Percentiles rank a stretch among this genome's conserved stretches.
These are phyloP conservation scores for Suillus bovinus DNA, from an alignment of 768 basidiomycete species.

Conservation along the genomic window DNA sequence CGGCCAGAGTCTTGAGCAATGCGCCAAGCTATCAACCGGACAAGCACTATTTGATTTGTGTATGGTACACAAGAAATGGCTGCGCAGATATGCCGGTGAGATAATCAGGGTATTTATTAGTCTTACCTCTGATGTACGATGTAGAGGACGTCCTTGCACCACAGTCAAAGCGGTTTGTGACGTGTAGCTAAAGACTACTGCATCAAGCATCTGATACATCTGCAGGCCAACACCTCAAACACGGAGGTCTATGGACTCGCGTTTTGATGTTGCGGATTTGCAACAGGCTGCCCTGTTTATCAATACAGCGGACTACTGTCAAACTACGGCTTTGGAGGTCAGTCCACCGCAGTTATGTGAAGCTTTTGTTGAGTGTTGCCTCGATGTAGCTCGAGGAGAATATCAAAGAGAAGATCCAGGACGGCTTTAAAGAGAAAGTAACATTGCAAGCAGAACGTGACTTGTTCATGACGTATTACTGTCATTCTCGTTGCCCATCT, in stretches of 20 bases:
- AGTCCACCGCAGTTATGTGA: constrained; percentile 12
- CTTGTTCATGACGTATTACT: constrained; percentile 76
- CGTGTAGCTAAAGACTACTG: not conserved
- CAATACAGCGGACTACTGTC: constrained; percentile 98
- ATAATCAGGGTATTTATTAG: not conserved
- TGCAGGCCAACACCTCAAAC: constrained; percentile 41
- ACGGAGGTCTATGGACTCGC: constrained; percentile 77
- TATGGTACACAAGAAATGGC: constrained; percentile 88
- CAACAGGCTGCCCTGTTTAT: constrained; percentile 86
- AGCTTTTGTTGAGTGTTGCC: constrained; percentile 3
- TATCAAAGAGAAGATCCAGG: constrained; percentile 77
- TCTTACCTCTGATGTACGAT: constrained; percentile 1
- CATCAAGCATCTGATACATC: constrained; percentile 1
- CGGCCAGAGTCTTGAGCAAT: constrained; percentile 91
- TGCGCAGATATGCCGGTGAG: constrained; percentile 87
- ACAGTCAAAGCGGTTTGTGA: constrained; percentile 65
- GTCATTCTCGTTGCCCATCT: not conserved
- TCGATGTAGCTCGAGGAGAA: constrained; percentile 82
- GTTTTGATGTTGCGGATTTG: constrained; percentile 74
- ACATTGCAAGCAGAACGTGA: constrained; percentile 86
- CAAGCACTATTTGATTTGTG: constrained; percentile 82
- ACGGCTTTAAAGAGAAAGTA: constrained; percentile 75
- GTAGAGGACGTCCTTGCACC: constrained; percentile 84
- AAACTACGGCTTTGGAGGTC: constrained; percentile 86
- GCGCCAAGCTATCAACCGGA: constrained; percentile 85